phyloP scores from a whole-genome alignment of 345 rosid genomes.

The Pistacia atlantica region DNA sequence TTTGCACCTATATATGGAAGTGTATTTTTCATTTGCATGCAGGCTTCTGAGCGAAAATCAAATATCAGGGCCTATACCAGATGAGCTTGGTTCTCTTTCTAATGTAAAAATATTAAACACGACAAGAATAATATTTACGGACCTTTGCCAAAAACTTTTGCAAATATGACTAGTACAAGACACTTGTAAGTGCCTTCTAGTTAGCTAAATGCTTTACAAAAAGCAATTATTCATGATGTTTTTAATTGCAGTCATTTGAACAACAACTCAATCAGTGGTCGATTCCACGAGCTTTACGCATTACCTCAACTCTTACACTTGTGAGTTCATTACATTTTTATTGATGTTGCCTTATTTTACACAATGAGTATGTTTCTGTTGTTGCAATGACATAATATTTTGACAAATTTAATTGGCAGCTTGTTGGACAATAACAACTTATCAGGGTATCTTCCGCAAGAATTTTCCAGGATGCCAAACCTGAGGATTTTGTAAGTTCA shows the following conservation, averaged over 20 bases:
- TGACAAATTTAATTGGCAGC: constrained; percentile 34
- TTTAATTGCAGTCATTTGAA: constrained; percentile 78
- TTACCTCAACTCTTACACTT: constrained; percentile 78
- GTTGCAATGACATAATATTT: background rate
- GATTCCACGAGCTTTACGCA: constrained; percentile 75
- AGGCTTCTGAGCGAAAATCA: constrained; percentile 86
- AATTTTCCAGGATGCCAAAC: constrained; percentile 61
- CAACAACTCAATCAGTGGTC: constrained; percentile 88
- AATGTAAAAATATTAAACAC: constrained; percentile 75
- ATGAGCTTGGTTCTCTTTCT: constrained; percentile 82
- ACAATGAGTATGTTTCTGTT: background rate
- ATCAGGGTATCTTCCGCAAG: constrained; percentile 66
- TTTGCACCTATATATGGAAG: no score
- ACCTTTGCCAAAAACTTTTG: constrained; percentile 75
- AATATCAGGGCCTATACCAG: constrained; percentile 70
- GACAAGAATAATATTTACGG: constrained; percentile 84
- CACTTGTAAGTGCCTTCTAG: constrained; percentile 73
- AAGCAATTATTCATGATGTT: background rate
- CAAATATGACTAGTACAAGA: constrained; percentile 62
- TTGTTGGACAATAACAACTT: constrained; percentile 87
- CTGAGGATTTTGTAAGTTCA: constrained; percentile 21
- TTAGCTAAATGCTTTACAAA: constrained; percentile 4
- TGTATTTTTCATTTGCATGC: constrained; percentile 16
- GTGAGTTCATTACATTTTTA: constrained; percentile 51
- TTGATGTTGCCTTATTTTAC: no score